Evolutionary conservation across 331 rosid genomes (phyloP).

Genomic region (Dryas integrifolia): DNA sequence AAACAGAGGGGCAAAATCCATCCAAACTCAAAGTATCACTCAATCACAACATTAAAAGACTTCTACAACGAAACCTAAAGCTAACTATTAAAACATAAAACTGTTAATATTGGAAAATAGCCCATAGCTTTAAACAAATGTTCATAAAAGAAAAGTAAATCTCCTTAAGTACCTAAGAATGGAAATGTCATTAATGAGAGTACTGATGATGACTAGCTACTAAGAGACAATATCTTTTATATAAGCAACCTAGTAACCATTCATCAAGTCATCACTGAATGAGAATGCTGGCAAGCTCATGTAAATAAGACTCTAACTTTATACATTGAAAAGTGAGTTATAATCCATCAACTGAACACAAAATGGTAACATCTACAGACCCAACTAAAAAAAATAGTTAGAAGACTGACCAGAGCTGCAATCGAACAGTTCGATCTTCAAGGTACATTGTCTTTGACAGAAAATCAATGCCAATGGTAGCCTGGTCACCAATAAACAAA

Average conservation of each 20-base stretch:
- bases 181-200: neutral
- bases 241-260: neutral
- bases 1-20: neutral
- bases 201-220: neutral
- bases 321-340: neutral
- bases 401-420: conserved; percentile 68
- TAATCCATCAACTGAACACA: neutral
- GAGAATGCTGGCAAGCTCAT: neutral
- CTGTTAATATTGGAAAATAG: neutral
- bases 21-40: neutral
- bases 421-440: conserved; percentile 83
- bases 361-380: neutral
- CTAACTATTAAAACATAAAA: neutral
- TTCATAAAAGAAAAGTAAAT: neutral
- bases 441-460: conserved; percentile 91
- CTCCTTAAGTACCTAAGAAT: neutral
- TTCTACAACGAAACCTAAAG: neutral
- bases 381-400: neutral
- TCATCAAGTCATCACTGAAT: neutral
- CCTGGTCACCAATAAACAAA: conserved; percentile 42
- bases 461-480: conserved; percentile 84
- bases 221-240: neutral
- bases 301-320: neutral
- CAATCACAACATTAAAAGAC: neutral
- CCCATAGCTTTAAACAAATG: neutral